phyloP scores from a whole-genome alignment of 2,329 filamentous ascomycete species.

The Sporothrix brasiliensis region DNA sequence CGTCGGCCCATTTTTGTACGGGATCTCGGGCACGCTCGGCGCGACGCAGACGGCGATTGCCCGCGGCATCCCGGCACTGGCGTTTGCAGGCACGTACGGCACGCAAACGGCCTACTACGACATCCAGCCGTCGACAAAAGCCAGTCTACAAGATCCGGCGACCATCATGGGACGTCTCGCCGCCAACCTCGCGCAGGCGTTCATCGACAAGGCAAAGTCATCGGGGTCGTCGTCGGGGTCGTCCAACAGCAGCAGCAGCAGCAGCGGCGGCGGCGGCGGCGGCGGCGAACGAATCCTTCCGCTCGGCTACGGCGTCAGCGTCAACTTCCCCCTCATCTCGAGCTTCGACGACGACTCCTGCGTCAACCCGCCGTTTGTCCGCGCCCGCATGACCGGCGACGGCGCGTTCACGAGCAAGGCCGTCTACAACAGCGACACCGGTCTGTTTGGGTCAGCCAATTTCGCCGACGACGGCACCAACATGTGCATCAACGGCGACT shows the following conservation, averaged over 20 bases:
- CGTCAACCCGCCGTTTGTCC: constrained; percentile 38
- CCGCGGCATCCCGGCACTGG: constrained; percentile 55
- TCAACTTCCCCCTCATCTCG: constrained; percentile 38
- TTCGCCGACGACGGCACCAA: constrained; percentile 26
- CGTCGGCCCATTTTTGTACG: constrained; percentile 57
- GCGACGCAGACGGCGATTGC: constrained; percentile 55
- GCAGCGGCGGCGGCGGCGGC: no score
- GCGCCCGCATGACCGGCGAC: constrained; percentile 33
- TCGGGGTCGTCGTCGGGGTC: no score
- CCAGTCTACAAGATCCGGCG: constrained; percentile 36
- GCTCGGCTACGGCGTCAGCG: constrained; percentile 37
- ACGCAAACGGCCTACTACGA: constrained; percentile 49
- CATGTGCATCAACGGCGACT: constrained; percentile 34
- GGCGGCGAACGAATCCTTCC: constrained; percentile 35
- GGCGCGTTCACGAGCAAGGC: constrained; percentile 31
- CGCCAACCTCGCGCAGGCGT: constrained; percentile 34
- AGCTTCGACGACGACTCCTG: constrained; percentile 34
- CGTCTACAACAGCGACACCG: constrained; percentile 34
- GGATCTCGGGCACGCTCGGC: constrained; percentile 54
- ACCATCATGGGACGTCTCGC: constrained; percentile 36
- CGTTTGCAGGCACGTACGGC: constrained; percentile 50
- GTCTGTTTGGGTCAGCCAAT: constrained; percentile 34
- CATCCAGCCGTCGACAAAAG: constrained; percentile 41
- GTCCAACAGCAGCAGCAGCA: no score
- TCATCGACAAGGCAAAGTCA: constrained; percentile 35